These are phyloP conservation scores for Xylariaceae sp. DNA, from an alignment of 2,329 filamentous ascomycete genomes.

Conservation along the genomic window DNA sequence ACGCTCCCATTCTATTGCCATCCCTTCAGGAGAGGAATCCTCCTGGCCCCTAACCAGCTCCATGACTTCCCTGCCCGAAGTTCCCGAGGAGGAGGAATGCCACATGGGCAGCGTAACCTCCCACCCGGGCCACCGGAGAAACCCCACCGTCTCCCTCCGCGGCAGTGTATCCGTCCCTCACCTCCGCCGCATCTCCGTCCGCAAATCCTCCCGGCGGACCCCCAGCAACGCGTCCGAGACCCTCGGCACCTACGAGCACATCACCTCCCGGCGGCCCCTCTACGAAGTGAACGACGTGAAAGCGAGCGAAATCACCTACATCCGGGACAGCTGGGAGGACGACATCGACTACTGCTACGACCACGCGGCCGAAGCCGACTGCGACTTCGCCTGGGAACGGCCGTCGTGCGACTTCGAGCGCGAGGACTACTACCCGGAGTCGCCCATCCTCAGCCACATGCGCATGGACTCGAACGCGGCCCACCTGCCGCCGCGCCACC, in stretches of 20 bases:
- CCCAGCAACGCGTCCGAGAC: constrained; percentile 50
- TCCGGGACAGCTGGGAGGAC: constrained; percentile 58
- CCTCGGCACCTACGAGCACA: constrained; percentile 41
- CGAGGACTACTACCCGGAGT: constrained; percentile 27
- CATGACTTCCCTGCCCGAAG: constrained; percentile 47
- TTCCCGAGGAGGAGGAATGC: constrained; percentile 59
- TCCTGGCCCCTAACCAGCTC: constrained; percentile 42
- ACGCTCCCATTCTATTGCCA: constrained; percentile 36
- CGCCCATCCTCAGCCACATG: background rate
- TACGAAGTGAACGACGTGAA: constrained; percentile 26
- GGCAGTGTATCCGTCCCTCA: constrained; percentile 52
- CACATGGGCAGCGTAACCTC: constrained; percentile 35
- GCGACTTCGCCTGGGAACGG: constrained; percentile 61
- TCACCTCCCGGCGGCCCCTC: constrained; percentile 34
- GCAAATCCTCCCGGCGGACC: constrained; percentile 33
- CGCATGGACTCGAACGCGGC: constrained; percentile 11
- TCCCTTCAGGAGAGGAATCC: constrained; percentile 38
- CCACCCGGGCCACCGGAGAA: constrained; percentile 43
- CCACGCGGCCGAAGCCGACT: constrained; percentile 61
- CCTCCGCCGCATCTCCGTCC: constrained; percentile 41
- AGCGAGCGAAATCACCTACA: constrained; percentile 26
- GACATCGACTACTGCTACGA: constrained; percentile 68
- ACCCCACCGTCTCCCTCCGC: constrained; percentile 44
- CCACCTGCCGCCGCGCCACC: constrained; percentile 17
- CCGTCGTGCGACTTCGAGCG: constrained; percentile 45